Evolutionary conservation across 768 basidiomycete species (phyloP).

Genomic region (Daedalea quercina): DNA sequence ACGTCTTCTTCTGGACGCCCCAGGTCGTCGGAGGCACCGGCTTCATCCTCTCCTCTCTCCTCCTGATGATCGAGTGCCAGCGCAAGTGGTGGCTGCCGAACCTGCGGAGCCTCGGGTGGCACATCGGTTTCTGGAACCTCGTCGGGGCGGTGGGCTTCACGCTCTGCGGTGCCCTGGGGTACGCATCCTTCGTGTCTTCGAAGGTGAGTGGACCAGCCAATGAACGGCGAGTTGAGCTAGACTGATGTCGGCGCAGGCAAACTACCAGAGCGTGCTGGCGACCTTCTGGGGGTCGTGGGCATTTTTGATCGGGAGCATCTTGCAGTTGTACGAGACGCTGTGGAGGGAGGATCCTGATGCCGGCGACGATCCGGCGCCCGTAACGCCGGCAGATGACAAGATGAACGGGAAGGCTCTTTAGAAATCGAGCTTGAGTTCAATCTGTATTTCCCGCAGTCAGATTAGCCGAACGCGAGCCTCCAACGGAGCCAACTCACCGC

Average conservation of each 20-base stretch:
- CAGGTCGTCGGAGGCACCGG: slow-evolving; percentile 57
- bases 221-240: not conserved
- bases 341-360: slow-evolving; percentile 15
- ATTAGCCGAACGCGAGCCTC: not conserved
- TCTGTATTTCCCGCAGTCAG: not conserved
- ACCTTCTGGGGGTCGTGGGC: slow-evolving; percentile 61
- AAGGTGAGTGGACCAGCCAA: slow-evolving; percentile 4
- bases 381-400: not conserved
- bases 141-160: slow-evolving; percentile 53
- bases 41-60: slow-evolving; percentile 42
- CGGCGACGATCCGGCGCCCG: not conserved
- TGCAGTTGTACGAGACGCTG: slow-evolving; percentile 46
- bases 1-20: slow-evolving; percentile 55
- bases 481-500: not conserved
- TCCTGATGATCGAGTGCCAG: slow-evolving; percentile 52
- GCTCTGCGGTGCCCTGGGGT: slow-evolving; percentile 52
- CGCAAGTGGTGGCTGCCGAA: slow-evolving; percentile 44
- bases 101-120: slow-evolving; percentile 45
- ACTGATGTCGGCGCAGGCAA: slow-evolving; percentile 16
- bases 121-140: slow-evolving; percentile 48
- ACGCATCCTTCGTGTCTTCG: slow-evolving; percentile 22
- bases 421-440: not conserved
- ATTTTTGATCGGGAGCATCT: slow-evolving; percentile 51
- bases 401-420: not conserved
- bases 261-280: slow-evolving; percentile 45